Percentiles rank a stretch among this genome's conserved stretches.
phyloP scores from a whole-genome alignment of 305 asterid species.

The Striga hermonthica region DNA sequence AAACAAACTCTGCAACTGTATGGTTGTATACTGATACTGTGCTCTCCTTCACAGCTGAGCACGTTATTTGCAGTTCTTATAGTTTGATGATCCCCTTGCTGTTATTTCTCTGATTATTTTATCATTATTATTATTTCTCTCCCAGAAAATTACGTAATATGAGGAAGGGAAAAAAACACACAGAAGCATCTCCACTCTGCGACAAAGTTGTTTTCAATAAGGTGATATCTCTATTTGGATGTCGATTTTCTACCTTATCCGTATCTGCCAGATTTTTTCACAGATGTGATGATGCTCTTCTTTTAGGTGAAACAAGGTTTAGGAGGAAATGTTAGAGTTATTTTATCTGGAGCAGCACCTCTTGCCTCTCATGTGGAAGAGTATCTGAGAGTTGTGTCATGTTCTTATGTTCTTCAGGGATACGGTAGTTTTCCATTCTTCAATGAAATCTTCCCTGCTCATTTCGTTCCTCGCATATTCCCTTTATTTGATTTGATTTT shows the following conservation, averaged over 20 bases:
- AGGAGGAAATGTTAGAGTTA: conserved; percentile 77
- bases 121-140: neutral
- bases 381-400: conserved; percentile 68
- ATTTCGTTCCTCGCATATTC: neutral
- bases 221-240: conserved; percentile 19
- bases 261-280: conserved; percentile 15
- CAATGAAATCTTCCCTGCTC: conserved; percentile 20
- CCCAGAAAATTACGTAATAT: conserved; percentile 33
- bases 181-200: too few relatives aligned
- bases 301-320: conserved; percentile 81
- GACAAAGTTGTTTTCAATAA: too few relatives aligned
- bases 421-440: conserved; percentile 54
- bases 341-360: conserved; percentile 94
- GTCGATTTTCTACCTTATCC: conserved; percentile 24
- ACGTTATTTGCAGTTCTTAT: conserved; percentile 17
- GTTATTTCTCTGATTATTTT: neutral
- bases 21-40: conserved; percentile 23
- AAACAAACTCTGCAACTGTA: conserved; percentile 13
- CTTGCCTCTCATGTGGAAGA: conserved; percentile 91
- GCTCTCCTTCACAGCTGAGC: conserved; percentile 10
- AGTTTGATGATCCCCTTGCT: conserved; percentile 23
- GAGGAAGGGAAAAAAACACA: too few relatives aligned
- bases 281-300: conserved; percentile 29
- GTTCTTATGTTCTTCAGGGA: conserved; percentile 86
- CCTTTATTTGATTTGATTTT: neutral